A percentile compares a stretch with the other conserved stretches of the same genome.
Evolutionary conservation across 2,329 filamentous ascomycete genomes (phyloP).

Genomic region (Chaetomiaceae sp.): DNA sequence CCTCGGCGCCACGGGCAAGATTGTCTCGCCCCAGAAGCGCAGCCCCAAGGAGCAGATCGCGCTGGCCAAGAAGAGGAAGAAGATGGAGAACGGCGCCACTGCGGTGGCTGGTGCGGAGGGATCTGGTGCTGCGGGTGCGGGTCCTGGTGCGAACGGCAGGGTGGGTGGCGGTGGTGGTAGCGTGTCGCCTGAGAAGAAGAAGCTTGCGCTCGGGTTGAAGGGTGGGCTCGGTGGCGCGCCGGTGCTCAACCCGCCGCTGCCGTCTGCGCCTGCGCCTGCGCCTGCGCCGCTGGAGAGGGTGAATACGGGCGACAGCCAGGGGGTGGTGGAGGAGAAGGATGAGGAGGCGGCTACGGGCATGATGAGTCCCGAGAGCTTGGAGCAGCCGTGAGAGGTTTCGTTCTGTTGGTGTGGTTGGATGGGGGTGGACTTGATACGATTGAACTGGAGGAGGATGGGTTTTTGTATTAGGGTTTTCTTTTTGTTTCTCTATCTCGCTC

Average conservation of each 20-base stretch:
- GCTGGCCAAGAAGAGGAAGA: conserved; percentile 82
- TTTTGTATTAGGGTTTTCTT: not conserved
- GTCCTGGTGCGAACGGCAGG: not conserved
- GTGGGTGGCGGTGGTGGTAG: conserved; percentile 31
- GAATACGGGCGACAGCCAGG: conserved; percentile 52
- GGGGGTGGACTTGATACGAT: not conserved
- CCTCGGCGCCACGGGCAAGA: conserved; percentile 70
- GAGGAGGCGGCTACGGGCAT: conserved; percentile 56
- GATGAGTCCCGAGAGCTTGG: conserved; percentile 79
- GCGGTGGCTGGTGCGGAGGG: conserved; percentile 41
- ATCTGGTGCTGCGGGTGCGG: conserved; percentile 21
- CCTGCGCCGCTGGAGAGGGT: not conserved
- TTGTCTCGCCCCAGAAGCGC: conserved; percentile 75
- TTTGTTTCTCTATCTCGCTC: not conserved
- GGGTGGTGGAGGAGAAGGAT: conserved; percentile 63
- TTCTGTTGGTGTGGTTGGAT: too few species aligned
- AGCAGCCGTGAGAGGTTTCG: conserved; percentile 27
- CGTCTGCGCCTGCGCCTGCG: conserved; percentile 36
- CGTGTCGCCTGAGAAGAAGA: conserved; percentile 42
- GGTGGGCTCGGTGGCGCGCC: not conserved
- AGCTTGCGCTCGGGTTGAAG: conserved; percentile 22
- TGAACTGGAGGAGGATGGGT: not conserved
- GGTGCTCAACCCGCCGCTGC: conserved; percentile 21
- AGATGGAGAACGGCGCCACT: conserved; percentile 50
- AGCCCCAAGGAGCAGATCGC: conserved; percentile 77